Conservation (phyloP, 2,329 filamentous ascomycete genomes). For the Talaromyces sp. region DNA sequence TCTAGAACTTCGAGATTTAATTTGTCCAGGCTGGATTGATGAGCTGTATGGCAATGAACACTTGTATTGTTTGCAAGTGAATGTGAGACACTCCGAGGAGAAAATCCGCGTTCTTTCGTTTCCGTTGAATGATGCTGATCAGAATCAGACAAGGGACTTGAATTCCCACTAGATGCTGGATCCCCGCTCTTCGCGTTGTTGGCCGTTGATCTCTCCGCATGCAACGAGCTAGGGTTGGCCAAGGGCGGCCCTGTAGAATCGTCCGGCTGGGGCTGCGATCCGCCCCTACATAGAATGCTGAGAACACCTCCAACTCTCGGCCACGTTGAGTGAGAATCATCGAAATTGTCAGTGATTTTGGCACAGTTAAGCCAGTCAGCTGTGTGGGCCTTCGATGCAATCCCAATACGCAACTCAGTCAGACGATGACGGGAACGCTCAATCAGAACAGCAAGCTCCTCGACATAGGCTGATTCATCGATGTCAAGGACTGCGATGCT, state of each 20-base stretch:
- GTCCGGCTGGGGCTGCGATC: constrained; percentile 7
- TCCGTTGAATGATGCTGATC: background rate
- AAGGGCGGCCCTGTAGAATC: background rate
- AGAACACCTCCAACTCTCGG: constrained; percentile 38
- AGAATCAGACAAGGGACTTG: background rate
- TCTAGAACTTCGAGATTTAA: constrained; percentile 72
- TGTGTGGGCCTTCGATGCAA: constrained; percentile 53
- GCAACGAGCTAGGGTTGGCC: background rate
- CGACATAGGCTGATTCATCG: constrained; percentile 78
- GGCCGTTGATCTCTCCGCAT: constrained; percentile 8
- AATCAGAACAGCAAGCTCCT: constrained; percentile 79
- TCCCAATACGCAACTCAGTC: constrained; percentile 72
- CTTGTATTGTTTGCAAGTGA: constrained; percentile 3
- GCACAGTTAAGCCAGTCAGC: constrained; percentile 29
- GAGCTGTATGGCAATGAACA: constrained; percentile 7
- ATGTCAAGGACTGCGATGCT: constrained; percentile 78
- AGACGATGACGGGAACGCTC: constrained; percentile 68
- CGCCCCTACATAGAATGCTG: constrained; percentile 28
- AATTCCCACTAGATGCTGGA: background rate
- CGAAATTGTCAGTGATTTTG: constrained; percentile 13
- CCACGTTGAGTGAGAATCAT: constrained; percentile 27
- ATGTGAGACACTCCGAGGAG: background rate
- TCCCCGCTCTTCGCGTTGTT: background rate
- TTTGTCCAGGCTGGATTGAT: constrained; percentile 39
- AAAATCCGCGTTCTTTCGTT: background rate